These are phyloP conservation scores for Chytriomyces sp. DNA, from an alignment of 192 early-diverging fungal species.

Conservation along the genomic window DNA sequence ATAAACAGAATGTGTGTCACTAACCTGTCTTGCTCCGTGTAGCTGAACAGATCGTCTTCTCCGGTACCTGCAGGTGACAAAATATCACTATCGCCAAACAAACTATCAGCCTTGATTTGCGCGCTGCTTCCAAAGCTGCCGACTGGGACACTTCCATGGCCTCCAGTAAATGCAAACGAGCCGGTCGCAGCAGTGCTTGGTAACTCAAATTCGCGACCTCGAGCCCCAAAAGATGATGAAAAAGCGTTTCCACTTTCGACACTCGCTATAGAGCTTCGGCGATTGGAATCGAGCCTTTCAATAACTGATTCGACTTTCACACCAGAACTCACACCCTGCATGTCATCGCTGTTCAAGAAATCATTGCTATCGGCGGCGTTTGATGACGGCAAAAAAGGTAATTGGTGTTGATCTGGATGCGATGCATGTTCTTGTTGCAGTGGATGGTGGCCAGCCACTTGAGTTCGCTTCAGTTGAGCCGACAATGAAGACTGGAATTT, in stretches of 20 bases:
- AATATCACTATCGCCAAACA: slow-evolving; percentile 25
- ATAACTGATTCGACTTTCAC: too few species aligned
- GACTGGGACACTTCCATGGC: neutral
- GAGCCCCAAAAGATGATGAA: neutral
- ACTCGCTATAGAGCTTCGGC: neutral
- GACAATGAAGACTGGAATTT: slow-evolving; percentile 16
- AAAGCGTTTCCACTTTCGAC: neutral
- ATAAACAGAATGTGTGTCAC: too few species aligned
- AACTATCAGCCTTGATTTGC: neutral
- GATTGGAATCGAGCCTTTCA: too few species aligned
- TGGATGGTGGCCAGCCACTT: neutral
- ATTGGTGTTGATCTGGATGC: slow-evolving; percentile 6
- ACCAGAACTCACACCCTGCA: neutral
- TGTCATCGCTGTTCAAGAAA: neutral
- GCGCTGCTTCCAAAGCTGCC: neutral
- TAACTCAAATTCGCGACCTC: slow-evolving; percentile 3
- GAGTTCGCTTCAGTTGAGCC: slow-evolving; percentile 10
- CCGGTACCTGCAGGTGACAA: neutral
- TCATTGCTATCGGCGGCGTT: slow-evolving; percentile 12
- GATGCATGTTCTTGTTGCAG: neutral
- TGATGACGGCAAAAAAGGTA: neutral
- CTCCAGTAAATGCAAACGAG: neutral
- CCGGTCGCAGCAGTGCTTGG: neutral
- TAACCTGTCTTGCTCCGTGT: neutral
- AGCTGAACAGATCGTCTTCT: slow-evolving; percentile 13